Evolutionary conservation across 1,139 yeast species (phyloP), one percentile per base, ranked within the genome.

Genomic region (Yamadazyma triangularis): DNA sequence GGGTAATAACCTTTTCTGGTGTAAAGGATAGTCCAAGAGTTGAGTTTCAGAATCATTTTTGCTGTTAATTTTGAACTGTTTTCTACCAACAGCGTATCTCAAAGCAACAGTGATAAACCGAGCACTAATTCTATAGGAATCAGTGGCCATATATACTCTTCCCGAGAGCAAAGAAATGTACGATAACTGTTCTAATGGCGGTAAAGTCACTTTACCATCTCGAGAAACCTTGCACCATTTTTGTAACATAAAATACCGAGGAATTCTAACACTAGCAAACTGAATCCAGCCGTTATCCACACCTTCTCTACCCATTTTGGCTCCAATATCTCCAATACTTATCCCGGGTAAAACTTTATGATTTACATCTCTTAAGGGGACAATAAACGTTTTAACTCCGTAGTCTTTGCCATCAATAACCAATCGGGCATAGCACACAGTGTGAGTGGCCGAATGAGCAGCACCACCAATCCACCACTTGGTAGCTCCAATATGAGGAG

Each of bases 381-480:
- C 73, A 23, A 67, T 57, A 37, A 67, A 67, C n/a, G 71, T 64
- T 53, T 67, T 67, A 39, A 67, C 71, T 41, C 73, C 73, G 43
- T 65, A 66, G 45, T 67, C 73, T 47, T 63, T 52, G 27, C 69
- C 71, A 33, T 61, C 49, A 34, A 67, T 70, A 32, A 60, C 56
- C 41, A 66, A 60, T 38, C 73, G 48, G 26, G 72, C 73, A 46
- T 67, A 67, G 31, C 56, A 64, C 15, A 63, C 33, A 36, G 65
- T 54, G 47, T 66, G 73, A 27, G 73, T 64, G 27, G 73, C 61
- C n/a, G 70, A 61, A 48, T 67, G 73, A 29, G 73, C 73, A 35
- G 73, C 72, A 45, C 73, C 73, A 32, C 73, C 73, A 32, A 67
- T 67, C 73, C 73, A 67, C 73, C 73, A 67, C 46, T 67, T 67